These are phyloP conservation scores for Colletotrichum sp. DNA, from an alignment of 2,329 filamentous ascomycete species.

Conservation along the genomic window DNA sequence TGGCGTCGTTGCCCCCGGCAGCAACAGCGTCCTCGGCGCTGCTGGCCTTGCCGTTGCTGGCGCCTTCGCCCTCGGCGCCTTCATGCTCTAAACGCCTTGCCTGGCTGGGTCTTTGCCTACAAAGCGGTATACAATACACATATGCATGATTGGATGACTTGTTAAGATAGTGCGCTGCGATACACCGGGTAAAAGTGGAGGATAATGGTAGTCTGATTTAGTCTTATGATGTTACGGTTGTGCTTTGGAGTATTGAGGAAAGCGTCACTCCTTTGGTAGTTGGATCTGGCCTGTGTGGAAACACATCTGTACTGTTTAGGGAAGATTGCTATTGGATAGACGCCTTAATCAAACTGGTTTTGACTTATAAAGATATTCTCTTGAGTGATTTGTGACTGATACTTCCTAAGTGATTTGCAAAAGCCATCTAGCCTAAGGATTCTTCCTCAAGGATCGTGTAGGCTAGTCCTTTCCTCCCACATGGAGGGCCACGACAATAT, in stretches of 20 bases:
- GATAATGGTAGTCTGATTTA: constrained; percentile 14
- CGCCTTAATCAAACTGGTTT: not conserved
- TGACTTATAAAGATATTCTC: not conserved
- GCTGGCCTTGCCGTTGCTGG: constrained; percentile 12
- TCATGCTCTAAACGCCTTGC: constrained; percentile 17
- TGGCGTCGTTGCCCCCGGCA: not conserved
- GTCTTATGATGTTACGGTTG: constrained; percentile 11
- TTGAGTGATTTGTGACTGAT: not conserved
- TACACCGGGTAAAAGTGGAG: constrained; percentile 8
- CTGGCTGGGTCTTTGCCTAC: not conserved
- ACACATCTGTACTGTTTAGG: constrained; percentile 7
- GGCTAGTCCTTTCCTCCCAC: not conserved
- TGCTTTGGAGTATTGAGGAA: not conserved
- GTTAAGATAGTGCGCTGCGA: not conserved
- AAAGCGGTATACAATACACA: not conserved
- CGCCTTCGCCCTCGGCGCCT: constrained; percentile 16
- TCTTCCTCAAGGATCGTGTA: too few relatives aligned
- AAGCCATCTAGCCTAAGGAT: not conserved
- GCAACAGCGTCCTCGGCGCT: constrained; percentile 14
- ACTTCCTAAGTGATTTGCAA: not conserved
- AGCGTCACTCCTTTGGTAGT: constrained; percentile 16
- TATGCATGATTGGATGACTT: not conserved
- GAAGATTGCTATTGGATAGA: constrained; percentile 11
- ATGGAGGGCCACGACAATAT: not conserved
- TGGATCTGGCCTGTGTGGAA: not conserved